Evolutionary conservation across 495 filamentous ascomycete genomes (phyloP).

Genomic region (Aspergillus kassunensis): DNA sequence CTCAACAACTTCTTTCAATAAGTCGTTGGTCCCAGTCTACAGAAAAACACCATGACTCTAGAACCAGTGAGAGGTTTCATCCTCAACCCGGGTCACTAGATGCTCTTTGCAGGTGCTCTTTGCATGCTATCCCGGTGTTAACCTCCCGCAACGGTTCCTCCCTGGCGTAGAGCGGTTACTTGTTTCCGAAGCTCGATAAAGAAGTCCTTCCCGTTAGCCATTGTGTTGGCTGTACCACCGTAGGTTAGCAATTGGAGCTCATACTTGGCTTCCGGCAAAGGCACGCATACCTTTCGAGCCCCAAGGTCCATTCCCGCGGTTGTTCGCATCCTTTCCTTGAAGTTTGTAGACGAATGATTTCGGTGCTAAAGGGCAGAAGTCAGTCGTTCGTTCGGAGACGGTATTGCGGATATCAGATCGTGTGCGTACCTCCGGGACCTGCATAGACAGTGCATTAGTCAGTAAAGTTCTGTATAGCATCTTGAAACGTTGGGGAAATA

Average conservation of each 20-base stretch:
- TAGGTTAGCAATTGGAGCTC: constrained; percentile 13
- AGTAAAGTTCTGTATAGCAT: background rate
- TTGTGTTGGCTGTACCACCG: constrained; percentile 40
- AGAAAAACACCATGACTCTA: background rate
- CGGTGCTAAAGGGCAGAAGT: constrained; percentile 21
- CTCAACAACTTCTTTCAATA: background rate
- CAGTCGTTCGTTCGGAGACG: constrained; percentile 8
- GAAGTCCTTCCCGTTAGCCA: constrained; percentile 54
- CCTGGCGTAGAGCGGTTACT: constrained; percentile 39
- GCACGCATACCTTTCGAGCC: constrained; percentile 45
- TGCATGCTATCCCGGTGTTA: constrained; percentile 21
- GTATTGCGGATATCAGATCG: background rate
- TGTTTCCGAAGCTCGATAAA: constrained; percentile 52
- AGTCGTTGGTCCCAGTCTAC: background rate
- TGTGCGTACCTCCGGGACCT: constrained; percentile 28
- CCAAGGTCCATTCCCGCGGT: constrained; percentile 41
- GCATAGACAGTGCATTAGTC: background rate
- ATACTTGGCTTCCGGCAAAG: background rate
- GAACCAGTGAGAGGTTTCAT: background rate
- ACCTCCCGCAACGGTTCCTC: constrained; percentile 39
- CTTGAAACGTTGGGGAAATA: constrained; percentile 13
- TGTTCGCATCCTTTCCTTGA: constrained; percentile 36
- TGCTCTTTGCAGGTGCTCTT: background rate
- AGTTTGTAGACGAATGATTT: constrained; percentile 39
- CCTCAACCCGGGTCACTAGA: background rate